Percentiles rank a stretch among this genome's conserved stretches.
Evolutionary conservation across 2,329 filamentous ascomycete species (phyloP).

Genomic region (Botrytis porri): DNA sequence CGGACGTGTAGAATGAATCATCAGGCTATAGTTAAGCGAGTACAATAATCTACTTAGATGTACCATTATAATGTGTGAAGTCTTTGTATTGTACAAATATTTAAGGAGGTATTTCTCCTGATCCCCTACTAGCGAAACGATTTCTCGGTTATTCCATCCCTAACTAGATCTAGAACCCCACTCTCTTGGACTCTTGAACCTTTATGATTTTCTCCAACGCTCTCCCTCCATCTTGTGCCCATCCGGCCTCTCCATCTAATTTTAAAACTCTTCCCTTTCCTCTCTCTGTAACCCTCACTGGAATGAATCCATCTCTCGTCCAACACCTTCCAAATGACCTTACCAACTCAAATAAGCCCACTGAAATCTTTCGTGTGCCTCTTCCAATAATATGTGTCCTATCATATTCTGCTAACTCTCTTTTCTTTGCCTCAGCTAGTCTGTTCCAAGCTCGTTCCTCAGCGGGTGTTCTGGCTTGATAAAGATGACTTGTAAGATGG

Average conservation of each 20-base stretch:
- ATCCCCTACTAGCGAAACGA: background rate
- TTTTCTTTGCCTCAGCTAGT: conserved; percentile 40
- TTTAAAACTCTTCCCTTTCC: conserved; percentile 25
- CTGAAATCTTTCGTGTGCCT: conserved; percentile 52
- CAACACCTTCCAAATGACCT: conserved; percentile 49
- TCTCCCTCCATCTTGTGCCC: conserved; percentile 56
- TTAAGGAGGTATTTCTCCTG: background rate
- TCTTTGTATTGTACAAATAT: conserved; percentile 1
- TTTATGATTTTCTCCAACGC: conserved; percentile 55
- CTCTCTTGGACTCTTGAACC: background rate
- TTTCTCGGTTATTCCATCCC: conserved; percentile 8
- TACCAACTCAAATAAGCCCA: conserved; percentile 45
- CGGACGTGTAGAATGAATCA: no score
- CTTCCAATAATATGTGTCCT: conserved; percentile 55
- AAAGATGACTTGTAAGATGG: conserved; percentile 12
- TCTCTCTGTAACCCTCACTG: conserved; percentile 46
- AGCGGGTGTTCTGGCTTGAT: conserved; percentile 22
- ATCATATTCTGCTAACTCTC: conserved; percentile 45
- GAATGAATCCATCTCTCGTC: conserved; percentile 55
- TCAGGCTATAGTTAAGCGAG: background rate
- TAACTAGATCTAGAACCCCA: background rate
- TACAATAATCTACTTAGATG: background rate
- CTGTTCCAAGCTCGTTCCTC: conserved; percentile 27
- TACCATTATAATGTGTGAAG: background rate
- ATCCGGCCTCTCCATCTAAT: conserved; percentile 50